Base-by-base conservation (phyloP, 108 stramenopile species). In the Ochromonas danica region DNA sequence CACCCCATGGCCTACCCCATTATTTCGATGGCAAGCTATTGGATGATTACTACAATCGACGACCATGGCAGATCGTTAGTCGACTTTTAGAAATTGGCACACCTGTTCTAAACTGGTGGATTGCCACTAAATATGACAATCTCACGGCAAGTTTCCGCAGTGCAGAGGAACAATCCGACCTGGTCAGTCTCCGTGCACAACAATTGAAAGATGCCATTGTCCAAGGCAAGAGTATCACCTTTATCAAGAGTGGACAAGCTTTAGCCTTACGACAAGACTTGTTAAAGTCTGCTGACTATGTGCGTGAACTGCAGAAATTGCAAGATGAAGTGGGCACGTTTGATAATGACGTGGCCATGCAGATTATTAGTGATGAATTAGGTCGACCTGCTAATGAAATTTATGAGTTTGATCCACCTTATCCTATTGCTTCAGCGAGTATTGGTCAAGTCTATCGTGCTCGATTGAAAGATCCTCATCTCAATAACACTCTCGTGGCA, bases 241-340 rank as follows among this genome's bases (percentile, higher is more conserved):
- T 51, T 51, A 51, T 51, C 45, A 51, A 51, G 45, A 51, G 45
- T 36, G 91, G 91, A 39, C 93, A 94, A 84, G 93, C 91, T 30
- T 80, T 92, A 31, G 88, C 88, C 78, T 82, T 94, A 36, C 90
- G 93, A 71, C 91, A 91, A 42, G 93, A 94, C 79, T 71, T 94
- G 35, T 79, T 92, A 3, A 85, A 85, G 62, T 89, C 88, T 72
- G 84, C 84, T 71, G 85, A 90, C 42, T 94, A 92, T 92, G 91
- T 91, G 28, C 90, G 92, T 62, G 91, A 92, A 71, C 77, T 94
- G 30, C 91, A 91, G 43, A 93, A 92, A 63, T 80, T 93, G 40
- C 91, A 92, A 14, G 93, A 93, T 84, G 93, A 89, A 42, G 93
- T 93, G 14, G 93, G 91, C 28, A 74, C 89, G 14, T 93, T 93